Evolutionary conservation across 176 grass and related monocot genomes (phyloP).

Genomic region (Eleusine indica): DNA sequence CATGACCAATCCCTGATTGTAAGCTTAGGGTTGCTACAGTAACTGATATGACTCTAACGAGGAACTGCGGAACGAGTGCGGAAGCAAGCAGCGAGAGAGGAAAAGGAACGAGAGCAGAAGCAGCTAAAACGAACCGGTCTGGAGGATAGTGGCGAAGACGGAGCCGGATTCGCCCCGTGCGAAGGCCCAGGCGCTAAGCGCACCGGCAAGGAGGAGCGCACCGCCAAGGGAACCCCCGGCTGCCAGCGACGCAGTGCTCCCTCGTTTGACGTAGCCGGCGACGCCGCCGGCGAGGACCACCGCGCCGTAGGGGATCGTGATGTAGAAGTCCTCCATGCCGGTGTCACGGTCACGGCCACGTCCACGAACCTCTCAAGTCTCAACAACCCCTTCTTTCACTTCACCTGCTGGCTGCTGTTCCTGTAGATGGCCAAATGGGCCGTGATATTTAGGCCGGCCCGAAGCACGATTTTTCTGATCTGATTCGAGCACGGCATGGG

Average conservation of each 20-base stretch:
- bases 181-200: conserved; percentile 70
- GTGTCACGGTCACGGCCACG: not conserved
- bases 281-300: conserved; percentile 61
- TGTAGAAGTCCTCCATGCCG: conserved; percentile 82
- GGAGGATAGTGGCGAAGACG: conserved; percentile 62
- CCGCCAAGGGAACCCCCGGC: conserved; percentile 61
- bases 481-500: too few species aligned
- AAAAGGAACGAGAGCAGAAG: not conserved
- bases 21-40: not conserved
- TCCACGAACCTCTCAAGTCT: too few species aligned
- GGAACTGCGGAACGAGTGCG: not conserved
- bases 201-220: conserved; percentile 70
- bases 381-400: too few species aligned
- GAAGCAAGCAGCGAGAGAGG: not conserved
- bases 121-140: conserved; percentile 53
- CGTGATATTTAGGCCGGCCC: too few species aligned
- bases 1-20: not conserved
- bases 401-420: too few species aligned
- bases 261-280: conserved; percentile 54
- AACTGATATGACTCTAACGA: not conserved
- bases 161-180: conserved; percentile 41
- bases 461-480: too few species aligned
- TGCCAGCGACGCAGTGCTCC: conserved; percentile 67
- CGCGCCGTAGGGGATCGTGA: conserved; percentile 75
- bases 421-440: too few species aligned